Evolutionary conservation across 164 flowering plant species (phyloP), one percentile per base, ranked within the genome.

Genomic region (Berberis vulgaris): DNA sequence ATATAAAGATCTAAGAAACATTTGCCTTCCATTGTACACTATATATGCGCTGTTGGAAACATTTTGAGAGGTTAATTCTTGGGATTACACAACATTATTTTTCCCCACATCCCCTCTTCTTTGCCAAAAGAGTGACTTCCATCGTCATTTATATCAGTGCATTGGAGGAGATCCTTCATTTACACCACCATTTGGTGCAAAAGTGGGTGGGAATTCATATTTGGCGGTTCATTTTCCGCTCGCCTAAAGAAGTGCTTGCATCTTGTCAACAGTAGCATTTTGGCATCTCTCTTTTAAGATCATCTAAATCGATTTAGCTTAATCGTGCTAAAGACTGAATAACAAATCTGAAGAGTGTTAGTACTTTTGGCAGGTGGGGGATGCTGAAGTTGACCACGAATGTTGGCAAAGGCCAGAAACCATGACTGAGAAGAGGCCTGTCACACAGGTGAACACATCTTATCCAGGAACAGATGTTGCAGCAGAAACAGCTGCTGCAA

Each of bases 401-500:
- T 94, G 99, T 77, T 94, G 99, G 99, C 80, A 89, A 5, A 86
- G 93, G 65, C 96, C 98, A 5, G 97, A 93, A 69, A 67, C 62
- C 63, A 90, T 93, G 97, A 65, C 72, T 0, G 89, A 78, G 73
- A 67, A 72, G 47, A 84, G 98, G 69, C 96, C 97, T 53, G 81
- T 93, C 26, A 79, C 70, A 10, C 86, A 86, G 70, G 78, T 90
- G 60, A 86, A 93, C 44, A 54, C 84, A 46, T 72, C 91, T 57
- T 57, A 62, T 65, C 97, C 96, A 1, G 98, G 97, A 65, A 69
- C 98, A 45, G 98, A 93, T 4, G 94, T 93, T 76, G 97, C 96
- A 46, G 97, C 94, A n/a, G 96, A 93, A 79, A 86, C 94, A 52
- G 91, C 98, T 46, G 98, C 98, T 47, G 97, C 98, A 53, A 73